Conservation (phyloP, 2,329 filamentous ascomycete genomes). For the Setomelanomma holmii region DNA sequence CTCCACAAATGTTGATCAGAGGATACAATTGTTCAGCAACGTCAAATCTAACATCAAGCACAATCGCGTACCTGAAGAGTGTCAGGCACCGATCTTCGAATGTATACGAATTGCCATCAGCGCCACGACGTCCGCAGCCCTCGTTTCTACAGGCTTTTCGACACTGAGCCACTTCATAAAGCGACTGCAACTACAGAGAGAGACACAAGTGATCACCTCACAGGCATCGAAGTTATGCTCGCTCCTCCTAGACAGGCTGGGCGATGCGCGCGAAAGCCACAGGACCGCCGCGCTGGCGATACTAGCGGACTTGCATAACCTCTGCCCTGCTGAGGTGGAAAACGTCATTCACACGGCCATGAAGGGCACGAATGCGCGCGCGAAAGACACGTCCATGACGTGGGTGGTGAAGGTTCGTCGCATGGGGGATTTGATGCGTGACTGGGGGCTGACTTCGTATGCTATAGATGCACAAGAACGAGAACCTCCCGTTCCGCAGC, state of each 20-base stretch:
- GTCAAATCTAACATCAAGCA: slow-evolving; percentile 93
- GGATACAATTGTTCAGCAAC: slow-evolving; percentile 73
- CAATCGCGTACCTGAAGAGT: slow-evolving; percentile 80
- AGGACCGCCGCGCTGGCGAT: slow-evolving; percentile 76
- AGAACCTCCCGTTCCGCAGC: slow-evolving; percentile 78
- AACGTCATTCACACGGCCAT: slow-evolving; percentile 78
- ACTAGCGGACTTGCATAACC: slow-evolving; percentile 77
- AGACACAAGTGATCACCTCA: slow-evolving; percentile 72
- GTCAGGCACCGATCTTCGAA: slow-evolving; percentile 79
- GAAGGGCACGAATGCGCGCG: slow-evolving; percentile 78
- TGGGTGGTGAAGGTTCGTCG: slow-evolving; percentile 77
- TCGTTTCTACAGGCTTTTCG: slow-evolving; percentile 84
- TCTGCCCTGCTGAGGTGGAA: slow-evolving; percentile 77
- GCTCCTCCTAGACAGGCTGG: slow-evolving; percentile 81
- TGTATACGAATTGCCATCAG: slow-evolving; percentile 76
- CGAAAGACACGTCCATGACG: slow-evolving; percentile 83
- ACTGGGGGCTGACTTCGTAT: background rate
- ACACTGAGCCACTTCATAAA: slow-evolving; percentile 88
- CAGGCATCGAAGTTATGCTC: slow-evolving; percentile 75
- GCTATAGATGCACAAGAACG: slow-evolving; percentile 77
- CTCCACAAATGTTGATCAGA: slow-evolving; percentile 72
- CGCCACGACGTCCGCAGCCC: slow-evolving; percentile 74
- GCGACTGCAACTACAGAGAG: slow-evolving; percentile 83
- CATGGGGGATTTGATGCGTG: background rate
- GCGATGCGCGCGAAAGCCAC: slow-evolving; percentile 86